These are phyloP conservation scores for Sugiyamaella pinicola DNA, from an alignment of 1,139 yeast genomes.

Conservation along the genomic window DNA sequence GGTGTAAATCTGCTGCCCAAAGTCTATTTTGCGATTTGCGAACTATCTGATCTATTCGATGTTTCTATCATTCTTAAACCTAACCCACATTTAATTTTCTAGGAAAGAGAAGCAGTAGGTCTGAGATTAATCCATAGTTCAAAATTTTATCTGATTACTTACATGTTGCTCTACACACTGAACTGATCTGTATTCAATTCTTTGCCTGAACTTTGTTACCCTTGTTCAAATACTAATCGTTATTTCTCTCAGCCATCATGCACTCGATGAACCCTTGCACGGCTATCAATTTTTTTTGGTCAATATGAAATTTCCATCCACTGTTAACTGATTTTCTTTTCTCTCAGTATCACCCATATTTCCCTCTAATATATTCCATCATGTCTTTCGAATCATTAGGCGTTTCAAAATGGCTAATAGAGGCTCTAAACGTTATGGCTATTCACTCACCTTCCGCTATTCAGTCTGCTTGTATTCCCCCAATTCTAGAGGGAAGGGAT, in stretches of 20 bases:
- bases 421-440: conserved; percentile 78
- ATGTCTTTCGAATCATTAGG: conserved; percentile 65
- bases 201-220: too few relatives aligned
- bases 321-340: not conserved
- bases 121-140: too few relatives aligned
- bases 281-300: conserved; percentile 22
- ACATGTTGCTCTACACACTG: too few relatives aligned
- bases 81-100: too few relatives aligned
- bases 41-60: too few relatives aligned
- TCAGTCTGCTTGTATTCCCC: conserved; percentile 87
- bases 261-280: conserved; percentile 11
- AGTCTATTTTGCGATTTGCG: too few relatives aligned
- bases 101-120: too few relatives aligned
- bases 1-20: too few relatives aligned
- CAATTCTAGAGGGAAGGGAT: conserved; percentile 77
- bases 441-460: conserved; percentile 82
- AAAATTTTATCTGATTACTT: too few relatives aligned
- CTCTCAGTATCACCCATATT: not conserved
- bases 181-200: too few relatives aligned
- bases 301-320: conserved; percentile 3
- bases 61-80: too few relatives aligned
- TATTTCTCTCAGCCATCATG: not conserved
- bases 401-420: conserved; percentile 82
- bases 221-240: too few relatives aligned
- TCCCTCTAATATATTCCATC: not conserved